These are phyloP conservation scores for Fomitiporia mediterranea DNA, from an alignment of 1,284 basidiomycete species.

Conservation along the genomic window DNA sequence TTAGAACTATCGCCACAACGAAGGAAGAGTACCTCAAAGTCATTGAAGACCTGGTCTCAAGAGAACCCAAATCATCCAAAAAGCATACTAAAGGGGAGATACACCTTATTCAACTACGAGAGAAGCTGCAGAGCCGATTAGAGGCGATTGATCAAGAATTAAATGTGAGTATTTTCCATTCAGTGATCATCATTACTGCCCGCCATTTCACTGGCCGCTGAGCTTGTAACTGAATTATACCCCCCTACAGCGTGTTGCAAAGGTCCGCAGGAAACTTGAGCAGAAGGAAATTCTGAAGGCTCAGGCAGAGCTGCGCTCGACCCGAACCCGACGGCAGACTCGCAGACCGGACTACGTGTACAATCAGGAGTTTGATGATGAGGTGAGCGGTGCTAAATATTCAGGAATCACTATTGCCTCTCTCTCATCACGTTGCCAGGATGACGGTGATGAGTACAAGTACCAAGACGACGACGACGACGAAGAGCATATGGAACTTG, in stretches of 20 bases:
- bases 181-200: slow-evolving; percentile 7
- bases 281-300: slow-evolving; percentile 59
- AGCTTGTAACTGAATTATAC: slow-evolving; percentile 26
- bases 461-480: slow-evolving; percentile 59
- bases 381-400: slow-evolving; percentile 38
- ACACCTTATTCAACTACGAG: slow-evolving; percentile 55
- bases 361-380: slow-evolving; percentile 56
- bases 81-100: slow-evolving; percentile 44
- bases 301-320: slow-evolving; percentile 71
- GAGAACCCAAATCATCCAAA: slow-evolving; percentile 42
- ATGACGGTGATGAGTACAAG: slow-evolving; percentile 63
- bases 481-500: slow-evolving; percentile 53
- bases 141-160: slow-evolving; percentile 63
- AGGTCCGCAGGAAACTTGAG: slow-evolving; percentile 61
- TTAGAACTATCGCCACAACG: slow-evolving; percentile 62
- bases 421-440: slow-evolving; percentile 32
- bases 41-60: slow-evolving; percentile 55
- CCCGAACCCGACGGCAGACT: slow-evolving; percentile 65
- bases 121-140: slow-evolving; percentile 54
- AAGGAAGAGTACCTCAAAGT: slow-evolving; percentile 62
- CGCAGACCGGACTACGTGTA: slow-evolving; percentile 76
- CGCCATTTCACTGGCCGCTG: slow-evolving; percentile 20
- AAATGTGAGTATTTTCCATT: slow-evolving; percentile 46
- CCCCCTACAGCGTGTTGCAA: slow-evolving; percentile 55
- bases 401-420: slow-evolving; percentile 22